Conservation (phyloP, 129 eudicot species). For the Flaveria trinervia region DNA sequence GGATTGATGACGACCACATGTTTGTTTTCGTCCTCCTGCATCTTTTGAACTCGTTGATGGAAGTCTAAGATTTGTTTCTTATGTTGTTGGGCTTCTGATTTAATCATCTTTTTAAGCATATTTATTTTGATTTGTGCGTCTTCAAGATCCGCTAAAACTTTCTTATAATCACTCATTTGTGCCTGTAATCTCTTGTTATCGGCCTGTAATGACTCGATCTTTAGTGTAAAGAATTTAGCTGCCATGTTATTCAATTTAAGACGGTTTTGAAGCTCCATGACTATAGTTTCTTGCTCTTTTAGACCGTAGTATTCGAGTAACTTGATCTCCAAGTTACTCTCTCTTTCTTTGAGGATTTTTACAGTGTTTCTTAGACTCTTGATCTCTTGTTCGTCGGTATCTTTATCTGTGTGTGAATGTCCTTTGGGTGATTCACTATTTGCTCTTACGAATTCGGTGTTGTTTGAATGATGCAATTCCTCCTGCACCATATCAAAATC, state of each 20-base stretch:
- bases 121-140: slow-evolving; percentile 67
- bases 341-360: slow-evolving; percentile 62
- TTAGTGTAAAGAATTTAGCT: slow-evolving; percentile 59
- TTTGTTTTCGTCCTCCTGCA: slow-evolving; percentile 52
- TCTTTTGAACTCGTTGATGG: slow-evolving; percentile 54
- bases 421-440: slow-evolving; percentile 32
- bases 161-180: slow-evolving; percentile 58
- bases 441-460: background rate
- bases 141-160: slow-evolving; percentile 65
- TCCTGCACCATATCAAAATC: slow-evolving; percentile 39
- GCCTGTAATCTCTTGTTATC: slow-evolving; percentile 63
- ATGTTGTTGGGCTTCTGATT: slow-evolving; percentile 57
- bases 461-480: slow-evolving; percentile 29
- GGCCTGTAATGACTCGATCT: slow-evolving; percentile 65
- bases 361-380: slow-evolving; percentile 52
- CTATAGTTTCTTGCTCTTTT: slow-evolving; percentile 77
- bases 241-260: slow-evolving; percentile 64
- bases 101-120: slow-evolving; percentile 53
- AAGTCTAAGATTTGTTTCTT: slow-evolving; percentile 56
- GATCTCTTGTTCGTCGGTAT: slow-evolving; percentile 63
- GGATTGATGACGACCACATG: slow-evolving; percentile 2
- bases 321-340: slow-evolving; percentile 62
- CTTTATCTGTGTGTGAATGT: slow-evolving; percentile 28
- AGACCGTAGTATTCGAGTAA: slow-evolving; percentile 88
- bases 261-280: slow-evolving; percentile 83